Evolutionary conservation across 768 basidiomycete species (phyloP).

Genomic region (Rhizopogon vesiculosus): DNA sequence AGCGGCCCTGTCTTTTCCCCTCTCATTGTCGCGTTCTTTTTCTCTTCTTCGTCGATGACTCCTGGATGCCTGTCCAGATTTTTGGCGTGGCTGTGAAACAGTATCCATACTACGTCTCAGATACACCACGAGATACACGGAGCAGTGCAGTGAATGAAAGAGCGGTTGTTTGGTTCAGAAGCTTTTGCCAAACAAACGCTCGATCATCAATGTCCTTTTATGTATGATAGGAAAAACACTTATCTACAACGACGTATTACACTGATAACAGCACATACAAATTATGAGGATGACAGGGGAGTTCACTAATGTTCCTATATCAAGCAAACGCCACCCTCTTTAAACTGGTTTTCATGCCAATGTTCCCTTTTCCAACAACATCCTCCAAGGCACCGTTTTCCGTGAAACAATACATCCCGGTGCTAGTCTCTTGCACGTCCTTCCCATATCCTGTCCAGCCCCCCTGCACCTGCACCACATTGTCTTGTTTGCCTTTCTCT

Average conservation of each 20-base stretch:
- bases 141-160: not conserved
- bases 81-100: not conserved
- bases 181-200: slow-evolving; percentile 19
- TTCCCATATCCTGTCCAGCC: slow-evolving; percentile 9
- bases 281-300: not conserved
- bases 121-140: not conserved
- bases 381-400: not conserved
- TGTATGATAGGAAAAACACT: too few relatives aligned
- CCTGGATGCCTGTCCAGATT: not conserved
- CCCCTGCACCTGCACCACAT: not conserved
- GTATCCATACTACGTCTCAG: not conserved
- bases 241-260: too few relatives aligned
- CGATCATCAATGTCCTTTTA: not conserved
- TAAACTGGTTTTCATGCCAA: slow-evolving; percentile 5
- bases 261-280: not conserved
- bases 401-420: slow-evolving; percentile 12
- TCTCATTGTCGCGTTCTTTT: not conserved
- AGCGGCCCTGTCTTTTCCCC: not conserved
- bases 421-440: slow-evolving; percentile 6
- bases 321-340: slow-evolving; percentile 2
- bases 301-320: not conserved
- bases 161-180: slow-evolving; percentile 23
- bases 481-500: not conserved
- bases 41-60: slow-evolving; percentile 1
- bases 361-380: not conserved